Evolutionary conservation across 2,329 filamentous ascomycete species (phyloP).

Genomic region (Xylaria sp.): DNA sequence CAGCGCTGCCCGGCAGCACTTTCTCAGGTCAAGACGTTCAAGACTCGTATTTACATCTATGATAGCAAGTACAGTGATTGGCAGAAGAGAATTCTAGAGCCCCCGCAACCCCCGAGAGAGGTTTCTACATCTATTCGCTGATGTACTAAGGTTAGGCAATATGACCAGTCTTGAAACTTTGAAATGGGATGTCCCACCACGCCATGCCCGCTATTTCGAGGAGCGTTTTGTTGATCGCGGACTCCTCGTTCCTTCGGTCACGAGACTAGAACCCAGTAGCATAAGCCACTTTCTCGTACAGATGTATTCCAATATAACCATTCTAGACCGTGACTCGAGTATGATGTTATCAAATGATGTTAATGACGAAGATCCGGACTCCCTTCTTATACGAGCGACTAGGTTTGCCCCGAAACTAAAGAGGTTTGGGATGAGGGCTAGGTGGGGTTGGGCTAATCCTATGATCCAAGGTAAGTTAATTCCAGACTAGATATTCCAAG

Average conservation of each 20-base stretch:
- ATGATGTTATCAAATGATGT: neutral
- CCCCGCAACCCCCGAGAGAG: constrained; percentile 4
- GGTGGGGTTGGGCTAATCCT: neutral
- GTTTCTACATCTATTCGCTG: constrained; percentile 8
- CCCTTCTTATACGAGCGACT: constrained; percentile 10
- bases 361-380: neutral
- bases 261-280: constrained; percentile 2
- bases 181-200: constrained; percentile 6
- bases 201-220: constrained; percentile 11
- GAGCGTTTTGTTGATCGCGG: constrained; percentile 9
- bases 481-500: neutral
- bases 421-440: constrained; percentile 9
- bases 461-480: constrained; percentile 14
- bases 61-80: neutral
- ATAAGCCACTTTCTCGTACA: constrained; percentile 21
- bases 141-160: constrained; percentile 25
- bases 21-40: constrained; percentile 27
- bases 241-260: constrained; percentile 23
- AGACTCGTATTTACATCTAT: neutral
- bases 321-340: neutral
- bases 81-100: constrained; percentile 7
- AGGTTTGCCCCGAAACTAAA: constrained; percentile 15
- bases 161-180: constrained; percentile 34
- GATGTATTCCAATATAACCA: constrained; percentile 25
- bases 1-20: constrained; percentile 22